These are phyloP conservation scores for Austroboletus novae-zelandiae DNA, from an alignment of 1,284 basidiomycete genomes.

Conservation along the genomic window DNA sequence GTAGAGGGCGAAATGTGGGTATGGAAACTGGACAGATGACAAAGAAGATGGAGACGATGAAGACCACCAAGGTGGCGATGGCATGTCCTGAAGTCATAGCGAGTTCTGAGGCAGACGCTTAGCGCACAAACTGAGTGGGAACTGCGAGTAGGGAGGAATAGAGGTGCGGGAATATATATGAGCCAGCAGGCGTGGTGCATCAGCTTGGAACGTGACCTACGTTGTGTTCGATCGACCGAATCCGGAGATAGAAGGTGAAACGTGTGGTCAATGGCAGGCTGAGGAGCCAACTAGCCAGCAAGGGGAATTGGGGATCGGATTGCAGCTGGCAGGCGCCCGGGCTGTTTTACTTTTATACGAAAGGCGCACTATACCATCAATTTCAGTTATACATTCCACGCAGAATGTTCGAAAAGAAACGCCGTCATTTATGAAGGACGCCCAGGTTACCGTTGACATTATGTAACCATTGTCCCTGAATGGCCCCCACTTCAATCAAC, in stretches of 20 bases:
- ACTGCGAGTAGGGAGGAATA: background rate
- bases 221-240: background rate
- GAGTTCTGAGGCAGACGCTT: background rate
- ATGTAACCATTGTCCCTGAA: too few species aligned
- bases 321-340: too few species aligned
- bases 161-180: background rate
- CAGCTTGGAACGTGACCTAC: background rate
- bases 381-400: too few species aligned
- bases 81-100: constrained; percentile 47
- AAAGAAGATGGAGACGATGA: constrained; percentile 70
- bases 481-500: too few species aligned
- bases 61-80: constrained; percentile 68
- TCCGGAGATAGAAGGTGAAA: background rate
- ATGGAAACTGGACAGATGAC: constrained; percentile 67
- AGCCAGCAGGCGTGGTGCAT: background rate
- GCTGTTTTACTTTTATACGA: too few species aligned
- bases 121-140: background rate
- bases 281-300: too few species aligned
- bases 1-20: constrained; percentile 39
- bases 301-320: too few species aligned
- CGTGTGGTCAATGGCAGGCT: background rate
- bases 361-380: too few species aligned
- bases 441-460: too few species aligned
- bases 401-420: background rate
- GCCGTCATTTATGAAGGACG: background rate